A percentile compares a stretch with the other conserved stretches of the same genome.
Evolutionary conservation across 345 rosid genomes (phyloP).

Genomic region (Zanthoxylum bungeanum): DNA sequence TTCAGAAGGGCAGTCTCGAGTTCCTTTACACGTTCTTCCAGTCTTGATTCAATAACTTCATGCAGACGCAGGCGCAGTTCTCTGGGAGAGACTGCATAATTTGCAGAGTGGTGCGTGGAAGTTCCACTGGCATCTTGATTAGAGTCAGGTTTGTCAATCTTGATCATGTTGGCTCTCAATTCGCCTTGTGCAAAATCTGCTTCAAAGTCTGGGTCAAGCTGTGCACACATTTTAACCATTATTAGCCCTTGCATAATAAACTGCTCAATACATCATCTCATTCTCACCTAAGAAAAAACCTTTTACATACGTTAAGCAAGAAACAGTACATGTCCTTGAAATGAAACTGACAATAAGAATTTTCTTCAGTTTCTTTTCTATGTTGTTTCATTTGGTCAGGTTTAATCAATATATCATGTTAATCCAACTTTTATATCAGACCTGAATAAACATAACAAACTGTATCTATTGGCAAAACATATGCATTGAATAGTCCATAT

Average conservation of each 20-base stretch:
- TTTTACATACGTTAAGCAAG: neutral
- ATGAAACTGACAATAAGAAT: neutral
- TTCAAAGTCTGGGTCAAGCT: constrained; percentile 61
- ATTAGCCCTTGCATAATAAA: constrained; percentile 14
- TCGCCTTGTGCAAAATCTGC: constrained; percentile 68
- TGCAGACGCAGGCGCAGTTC: constrained; percentile 71
- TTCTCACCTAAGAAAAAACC: neutral
- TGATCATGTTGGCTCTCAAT: constrained; percentile 35
- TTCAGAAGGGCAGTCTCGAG: constrained; percentile 71
- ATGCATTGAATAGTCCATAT: neutral
- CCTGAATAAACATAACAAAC: neutral
- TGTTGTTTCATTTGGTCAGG: neutral
- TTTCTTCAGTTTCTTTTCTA: neutral
- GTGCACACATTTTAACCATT: constrained; percentile 15
- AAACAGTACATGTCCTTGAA: neutral
- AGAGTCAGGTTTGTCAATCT: constrained; percentile 32
- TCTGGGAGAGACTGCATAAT: constrained; percentile 71
- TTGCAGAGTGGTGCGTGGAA: constrained; percentile 44
- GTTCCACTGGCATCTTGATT: constrained; percentile 54
- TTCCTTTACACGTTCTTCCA: constrained; percentile 59
- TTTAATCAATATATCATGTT: neutral
- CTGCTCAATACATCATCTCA: neutral
- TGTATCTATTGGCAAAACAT: neutral
- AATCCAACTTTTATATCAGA: neutral
- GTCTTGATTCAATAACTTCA: constrained; percentile 61